Conservation (phyloP, 2,329 filamentous ascomycete species). For the Alternaria burnsii region DNA sequence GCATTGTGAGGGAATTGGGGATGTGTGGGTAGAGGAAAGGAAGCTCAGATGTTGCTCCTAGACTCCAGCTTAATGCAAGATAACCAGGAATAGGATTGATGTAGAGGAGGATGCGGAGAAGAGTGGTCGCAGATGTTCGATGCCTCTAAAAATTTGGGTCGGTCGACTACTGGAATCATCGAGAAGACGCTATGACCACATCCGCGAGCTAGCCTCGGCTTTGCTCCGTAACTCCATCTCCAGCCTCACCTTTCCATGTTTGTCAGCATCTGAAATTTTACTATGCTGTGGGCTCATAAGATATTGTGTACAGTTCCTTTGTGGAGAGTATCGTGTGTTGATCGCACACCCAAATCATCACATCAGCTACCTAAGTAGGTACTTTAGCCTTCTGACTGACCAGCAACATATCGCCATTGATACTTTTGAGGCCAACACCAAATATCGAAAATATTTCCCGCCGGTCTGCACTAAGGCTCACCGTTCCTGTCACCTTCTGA, state of each 20-base stretch:
- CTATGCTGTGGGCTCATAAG: not conserved
- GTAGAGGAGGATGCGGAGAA: conserved; percentile 32
- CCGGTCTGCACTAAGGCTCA: not conserved
- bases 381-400: conserved; percentile 6
- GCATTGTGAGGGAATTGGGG: conserved; percentile 71
- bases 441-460: conserved; percentile 5
- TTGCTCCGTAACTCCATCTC: conserved; percentile 11
- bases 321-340: not conserved
- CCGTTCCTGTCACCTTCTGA: conserved; percentile 1
- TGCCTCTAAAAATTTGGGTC: conserved; percentile 20
- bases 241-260: conserved; percentile 3
- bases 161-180: conserved; percentile 19
- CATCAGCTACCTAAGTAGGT: not conserved
- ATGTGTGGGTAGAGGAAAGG: conserved; percentile 27
- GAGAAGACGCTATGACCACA: conserved; percentile 21
- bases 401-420: conserved; percentile 20
- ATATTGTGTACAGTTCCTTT: not conserved
- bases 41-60: conserved; percentile 45
- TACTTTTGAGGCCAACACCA: conserved; percentile 11
- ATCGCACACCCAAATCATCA: no score
- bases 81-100: conserved; percentile 40
- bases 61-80: conserved; percentile 50
- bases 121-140: conserved; percentile 14
- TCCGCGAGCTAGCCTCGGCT: conserved; percentile 19
- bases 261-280: not conserved